Conservation (phyloP, 2,329 filamentous ascomycete genomes). For the Colletotrichum musicola region DNA sequence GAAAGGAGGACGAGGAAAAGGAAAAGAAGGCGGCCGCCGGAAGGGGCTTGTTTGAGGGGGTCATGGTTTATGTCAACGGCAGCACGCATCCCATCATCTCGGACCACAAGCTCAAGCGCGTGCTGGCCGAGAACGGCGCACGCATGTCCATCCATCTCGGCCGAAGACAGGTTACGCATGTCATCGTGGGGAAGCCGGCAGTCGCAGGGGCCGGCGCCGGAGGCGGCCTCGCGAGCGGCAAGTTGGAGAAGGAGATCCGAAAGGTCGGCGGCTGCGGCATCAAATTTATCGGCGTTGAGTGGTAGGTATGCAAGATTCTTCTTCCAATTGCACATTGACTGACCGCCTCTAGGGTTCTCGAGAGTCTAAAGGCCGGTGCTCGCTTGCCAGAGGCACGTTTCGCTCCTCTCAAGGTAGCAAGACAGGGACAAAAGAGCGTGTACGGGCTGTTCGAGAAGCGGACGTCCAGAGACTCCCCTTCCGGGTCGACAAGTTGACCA, state of each 20-base stretch:
- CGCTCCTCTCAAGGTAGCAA: conserved; percentile 70
- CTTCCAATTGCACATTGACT: conserved; percentile 21
- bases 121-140: conserved; percentile 82
- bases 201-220: conserved; percentile 68
- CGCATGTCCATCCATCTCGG: conserved; percentile 77
- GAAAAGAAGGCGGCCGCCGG: conserved; percentile 45
- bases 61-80: conserved; percentile 88
- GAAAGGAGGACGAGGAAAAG: conserved; percentile 65
- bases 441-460: conserved; percentile 58
- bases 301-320: conserved; percentile 62
- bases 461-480: background rate
- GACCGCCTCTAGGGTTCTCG: conserved; percentile 72
- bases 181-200: conserved; percentile 78
- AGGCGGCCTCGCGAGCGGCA: conserved; percentile 80
- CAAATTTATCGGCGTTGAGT: conserved; percentile 85
- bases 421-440: conserved; percentile 74
- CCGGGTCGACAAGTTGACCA: background rate
- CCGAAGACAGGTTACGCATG: conserved; percentile 83
- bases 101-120: conserved; percentile 86
- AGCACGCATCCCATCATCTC: conserved; percentile 85
- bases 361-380: conserved; percentile 82
- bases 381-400: conserved; percentile 82
- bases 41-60: conserved; percentile 73
- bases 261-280: conserved; percentile 76
- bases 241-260: conserved; percentile 84